Conservation (phyloP, 2,329 filamentous ascomycete species). For the Claviceps sp. region DNA sequence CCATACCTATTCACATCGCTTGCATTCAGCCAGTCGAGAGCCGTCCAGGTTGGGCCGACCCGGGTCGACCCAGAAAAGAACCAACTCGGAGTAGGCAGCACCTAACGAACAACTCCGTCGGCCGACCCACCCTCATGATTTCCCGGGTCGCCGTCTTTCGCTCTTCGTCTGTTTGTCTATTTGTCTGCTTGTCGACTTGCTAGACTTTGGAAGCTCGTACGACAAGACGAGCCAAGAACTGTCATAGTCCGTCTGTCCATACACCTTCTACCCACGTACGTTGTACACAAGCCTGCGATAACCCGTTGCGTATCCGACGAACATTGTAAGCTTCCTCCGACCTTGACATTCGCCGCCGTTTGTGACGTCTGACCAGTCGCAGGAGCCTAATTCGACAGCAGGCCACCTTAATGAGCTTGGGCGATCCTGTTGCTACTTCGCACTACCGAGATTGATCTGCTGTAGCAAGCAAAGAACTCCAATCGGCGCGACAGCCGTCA, state of each 20-base stretch:
- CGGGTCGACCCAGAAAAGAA: neutral
- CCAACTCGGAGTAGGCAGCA: neutral
- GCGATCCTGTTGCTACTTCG: neutral
- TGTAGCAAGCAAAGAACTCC: neutral
- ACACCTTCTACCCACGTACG: neutral
- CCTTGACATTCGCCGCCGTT: neutral
- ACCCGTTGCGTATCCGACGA: neutral
- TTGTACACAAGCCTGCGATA: neutral
- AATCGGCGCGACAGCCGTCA: neutral
- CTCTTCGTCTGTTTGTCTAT: neutral
- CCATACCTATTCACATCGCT: neutral
- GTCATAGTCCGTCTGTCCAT: neutral
- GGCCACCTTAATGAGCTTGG: neutral
- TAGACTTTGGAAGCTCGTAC: neutral
- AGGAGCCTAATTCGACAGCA: neutral
- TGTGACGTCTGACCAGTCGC: neutral
- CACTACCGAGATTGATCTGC: neutral
- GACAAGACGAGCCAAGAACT: neutral
- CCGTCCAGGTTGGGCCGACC: neutral
- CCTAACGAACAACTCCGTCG: neutral
- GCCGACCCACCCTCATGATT: conserved; percentile 1
- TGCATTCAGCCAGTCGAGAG: neutral
- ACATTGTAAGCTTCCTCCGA: neutral
- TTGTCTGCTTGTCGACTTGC: neutral
- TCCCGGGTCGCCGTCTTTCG: neutral